Evolutionary conservation across 2,329 filamentous ascomycete species (phyloP).

Genomic region (Graphium sp.): DNA sequence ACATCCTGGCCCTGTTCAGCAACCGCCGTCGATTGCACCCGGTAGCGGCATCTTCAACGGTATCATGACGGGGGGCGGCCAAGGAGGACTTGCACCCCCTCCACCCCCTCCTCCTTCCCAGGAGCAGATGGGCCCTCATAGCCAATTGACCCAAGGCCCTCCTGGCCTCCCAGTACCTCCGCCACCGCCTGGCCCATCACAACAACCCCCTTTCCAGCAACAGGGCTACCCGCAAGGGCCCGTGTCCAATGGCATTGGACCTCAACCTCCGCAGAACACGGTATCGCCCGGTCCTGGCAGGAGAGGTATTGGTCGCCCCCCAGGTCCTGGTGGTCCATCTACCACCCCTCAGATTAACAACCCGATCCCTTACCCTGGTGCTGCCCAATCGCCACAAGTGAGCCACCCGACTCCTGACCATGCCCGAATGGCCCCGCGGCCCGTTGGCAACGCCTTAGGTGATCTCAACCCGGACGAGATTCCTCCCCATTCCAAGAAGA

Average conservation of each 20-base stretch:
- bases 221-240: slow-evolving; percentile 46
- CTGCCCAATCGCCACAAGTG: slow-evolving; percentile 70
- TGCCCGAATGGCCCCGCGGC: slow-evolving; percentile 31
- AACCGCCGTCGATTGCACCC: slow-evolving; percentile 76
- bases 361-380: slow-evolving; percentile 70
- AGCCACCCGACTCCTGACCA: slow-evolving; percentile 68
- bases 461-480: slow-evolving; percentile 79
- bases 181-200: slow-evolving; percentile 42
- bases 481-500: slow-evolving; percentile 74
- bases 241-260: slow-evolving; percentile 54
- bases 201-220: slow-evolving; percentile 60
- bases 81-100: slow-evolving; percentile 71
- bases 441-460: slow-evolving; percentile 45
- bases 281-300: slow-evolving; percentile 76
- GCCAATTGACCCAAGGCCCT: slow-evolving; percentile 56
- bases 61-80: slow-evolving; percentile 82
- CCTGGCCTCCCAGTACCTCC: slow-evolving; percentile 44
- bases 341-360: slow-evolving; percentile 88
- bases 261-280: slow-evolving; percentile 68
- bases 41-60: slow-evolving; percentile 88
- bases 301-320: slow-evolving; percentile 50
- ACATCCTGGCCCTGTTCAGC: slow-evolving; percentile 65
- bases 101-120: slow-evolving; percentile 56
- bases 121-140: slow-evolving; percentile 33
- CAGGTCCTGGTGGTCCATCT: slow-evolving; percentile 41